Percentiles rank a stretch among this genome's conserved stretches.
These are phyloP conservation scores for Amanita inopinata DNA, from an alignment of 768 basidiomycete genomes.

Conservation along the genomic window DNA sequence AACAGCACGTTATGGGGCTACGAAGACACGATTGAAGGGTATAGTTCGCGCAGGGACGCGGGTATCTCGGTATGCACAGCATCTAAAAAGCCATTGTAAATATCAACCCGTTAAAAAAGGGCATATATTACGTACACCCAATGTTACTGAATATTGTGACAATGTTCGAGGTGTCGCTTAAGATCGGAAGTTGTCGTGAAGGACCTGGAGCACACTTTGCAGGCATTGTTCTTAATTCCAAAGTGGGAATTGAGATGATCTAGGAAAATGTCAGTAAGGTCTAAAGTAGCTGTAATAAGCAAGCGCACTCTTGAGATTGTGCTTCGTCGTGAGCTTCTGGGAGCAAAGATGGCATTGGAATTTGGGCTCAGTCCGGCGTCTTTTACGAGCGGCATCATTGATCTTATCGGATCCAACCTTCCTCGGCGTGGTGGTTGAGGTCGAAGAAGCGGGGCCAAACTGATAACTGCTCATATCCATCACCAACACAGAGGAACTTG, in stretches of 20 bases:
- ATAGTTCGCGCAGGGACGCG: too few relatives aligned
- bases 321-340: conserved; percentile 2
- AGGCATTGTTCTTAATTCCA: conserved; percentile 1
- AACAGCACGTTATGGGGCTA: too few relatives aligned
- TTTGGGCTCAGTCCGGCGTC: conserved; percentile 5
- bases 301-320: conserved; percentile 6
- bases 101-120: too few relatives aligned
- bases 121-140: too few relatives aligned
- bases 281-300: not conserved
- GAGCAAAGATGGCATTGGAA: not conserved
- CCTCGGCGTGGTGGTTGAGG: not conserved
- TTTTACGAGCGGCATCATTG: conserved; percentile 3
- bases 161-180: conserved; percentile 1
- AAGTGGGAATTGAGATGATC: conserved; percentile 5
- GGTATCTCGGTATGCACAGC: too few relatives aligned
- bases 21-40: too few relatives aligned
- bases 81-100: too few relatives aligned
- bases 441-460: not conserved
- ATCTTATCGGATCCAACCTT: conserved; percentile 7
- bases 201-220: conserved; percentile 1
- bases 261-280: not conserved
- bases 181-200: conserved; percentile 4
- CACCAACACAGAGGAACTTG: conserved; percentile 4
- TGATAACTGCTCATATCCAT: not conserved
- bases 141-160: conserved; percentile 2